Conservation (phyloP, 768 basidiomycete species). For the Leccinum ochraceum region DNA sequence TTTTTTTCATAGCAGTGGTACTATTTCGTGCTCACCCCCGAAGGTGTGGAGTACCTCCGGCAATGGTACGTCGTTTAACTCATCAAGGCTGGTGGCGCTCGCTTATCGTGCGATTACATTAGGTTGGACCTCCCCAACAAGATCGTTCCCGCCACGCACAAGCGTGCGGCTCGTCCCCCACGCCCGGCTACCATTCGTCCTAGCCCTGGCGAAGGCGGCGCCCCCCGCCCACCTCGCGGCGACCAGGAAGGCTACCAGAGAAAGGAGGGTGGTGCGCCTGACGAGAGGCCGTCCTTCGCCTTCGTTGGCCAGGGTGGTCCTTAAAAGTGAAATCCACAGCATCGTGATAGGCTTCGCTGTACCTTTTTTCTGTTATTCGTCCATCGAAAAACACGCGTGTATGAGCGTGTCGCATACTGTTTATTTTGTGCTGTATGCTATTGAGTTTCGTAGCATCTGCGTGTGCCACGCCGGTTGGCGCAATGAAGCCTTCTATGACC, state of each 20-base stretch:
- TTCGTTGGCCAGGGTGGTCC: slow-evolving; percentile 89
- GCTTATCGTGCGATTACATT: not conserved
- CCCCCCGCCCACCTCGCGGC: slow-evolving; percentile 55
- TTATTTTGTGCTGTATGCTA: no score
- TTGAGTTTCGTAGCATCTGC: no score
- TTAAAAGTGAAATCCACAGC: slow-evolving; percentile 31
- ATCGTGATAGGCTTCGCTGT: no score
- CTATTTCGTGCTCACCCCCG: slow-evolving; percentile 94
- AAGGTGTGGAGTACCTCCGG: slow-evolving; percentile 96
- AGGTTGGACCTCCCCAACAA: slow-evolving; percentile 94
- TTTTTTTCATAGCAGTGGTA: slow-evolving; percentile 98
- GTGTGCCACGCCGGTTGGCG: no score
- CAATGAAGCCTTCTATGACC: no score
- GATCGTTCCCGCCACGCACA: slow-evolving; percentile 97
- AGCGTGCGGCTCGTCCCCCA: slow-evolving; percentile 80
- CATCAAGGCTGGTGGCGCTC: not conserved
- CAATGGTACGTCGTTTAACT: slow-evolving; percentile 56
- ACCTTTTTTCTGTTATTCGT: no score
- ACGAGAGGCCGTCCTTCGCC: slow-evolving; percentile 83
- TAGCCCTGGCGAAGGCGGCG: slow-evolving; percentile 72
- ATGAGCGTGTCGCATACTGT: no score
- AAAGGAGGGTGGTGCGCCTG: slow-evolving; percentile 85
- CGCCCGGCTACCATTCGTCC: slow-evolving; percentile 67
- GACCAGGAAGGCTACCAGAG: slow-evolving; percentile 89
- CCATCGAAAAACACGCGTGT: no score